Base-by-base conservation (phyloP, 2,329 filamentous ascomycete genomes). In the Aspergillus fumigatiaffinis region DNA sequence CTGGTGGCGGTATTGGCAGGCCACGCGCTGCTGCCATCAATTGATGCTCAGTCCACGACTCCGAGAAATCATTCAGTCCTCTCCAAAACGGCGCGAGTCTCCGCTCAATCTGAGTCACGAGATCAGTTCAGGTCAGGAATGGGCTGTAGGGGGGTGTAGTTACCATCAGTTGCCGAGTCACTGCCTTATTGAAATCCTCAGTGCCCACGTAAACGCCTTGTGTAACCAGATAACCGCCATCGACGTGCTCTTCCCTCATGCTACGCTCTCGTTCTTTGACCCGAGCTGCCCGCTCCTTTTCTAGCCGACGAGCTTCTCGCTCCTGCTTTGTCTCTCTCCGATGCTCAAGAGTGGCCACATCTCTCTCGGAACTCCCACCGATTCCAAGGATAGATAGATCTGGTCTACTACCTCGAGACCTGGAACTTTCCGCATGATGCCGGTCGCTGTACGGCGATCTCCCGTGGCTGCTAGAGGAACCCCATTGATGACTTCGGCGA, bases 41-140 rank as follows among this genome's bases (percentile, higher is more conserved):
- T 75, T 99, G 94, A 74, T 94, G 87, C 69, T 99, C 94, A 12
- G 91, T 89, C 94, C 94, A 99, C 53, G 85, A 89, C 23, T 90
- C 84, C 17, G 87, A 88, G 73, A 94, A 91, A 73, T 97, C 92
- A 62, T 96, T 88, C 3, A 99, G 79, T 4, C 94, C 94, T 70
- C 89, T 88, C 92, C 93, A 99, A 73, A 99, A 99, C 0, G 94
- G 94, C 46, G 94, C 94, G 60, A 99, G 77, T 60, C 89, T 87
- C 65, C 94, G 85, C 76, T 99, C 94, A 71, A 99, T 92, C 93
- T 97, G 69, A n/a, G 20, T 26, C 48, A 9, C 14, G 59, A n/a
- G 23, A 58, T 71, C 51, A 71, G 63, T 56, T 54, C 52, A 51
- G n/a, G 42, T 14, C 54, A 46, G 53, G 42, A 14, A 26, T 35